phyloP scores from a whole-genome alignment of 2,329 filamentous ascomycete genomes.

The Pezicula radicicola region DNA sequence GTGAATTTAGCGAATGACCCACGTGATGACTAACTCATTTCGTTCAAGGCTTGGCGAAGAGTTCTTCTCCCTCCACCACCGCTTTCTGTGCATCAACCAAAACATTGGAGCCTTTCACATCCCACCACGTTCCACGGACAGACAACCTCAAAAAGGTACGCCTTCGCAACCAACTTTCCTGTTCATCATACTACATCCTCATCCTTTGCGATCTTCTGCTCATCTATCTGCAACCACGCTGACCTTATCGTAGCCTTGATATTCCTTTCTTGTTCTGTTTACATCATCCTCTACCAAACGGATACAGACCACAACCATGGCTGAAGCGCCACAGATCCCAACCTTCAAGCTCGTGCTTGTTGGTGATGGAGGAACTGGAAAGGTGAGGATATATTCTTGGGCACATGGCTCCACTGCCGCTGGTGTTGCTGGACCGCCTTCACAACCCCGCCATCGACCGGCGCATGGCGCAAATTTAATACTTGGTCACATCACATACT shows the following conservation, averaged over 20 bases:
- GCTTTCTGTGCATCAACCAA: constrained; percentile 19
- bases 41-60: neutral
- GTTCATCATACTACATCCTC: neutral
- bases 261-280: constrained; percentile 19
- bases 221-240: constrained; percentile 7
- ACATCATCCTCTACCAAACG: constrained; percentile 17
- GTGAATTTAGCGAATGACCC: too few species aligned
- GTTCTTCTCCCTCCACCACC: constrained; percentile 5
- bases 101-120: constrained; percentile 27
- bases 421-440: constrained; percentile 5
- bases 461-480: constrained; percentile 13
- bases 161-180: neutral
- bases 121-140: constrained; percentile 25
- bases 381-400: constrained; percentile 59
- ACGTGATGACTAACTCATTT: neutral
- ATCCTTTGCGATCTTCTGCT: neutral
- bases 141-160: constrained; percentile 3
- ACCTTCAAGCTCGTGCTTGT: constrained; percentile 99
- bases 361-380: constrained; percentile 98
- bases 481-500: constrained; percentile 12
- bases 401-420: neutral
- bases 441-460: constrained; percentile 18
- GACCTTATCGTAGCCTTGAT: constrained; percentile 21
- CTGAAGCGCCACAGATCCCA: constrained; percentile 55
- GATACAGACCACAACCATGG: constrained; percentile 51